These are phyloP conservation scores for Chenopodium album DNA, from an alignment of 148 eudicot genomes.

Conservation along the genomic window DNA sequence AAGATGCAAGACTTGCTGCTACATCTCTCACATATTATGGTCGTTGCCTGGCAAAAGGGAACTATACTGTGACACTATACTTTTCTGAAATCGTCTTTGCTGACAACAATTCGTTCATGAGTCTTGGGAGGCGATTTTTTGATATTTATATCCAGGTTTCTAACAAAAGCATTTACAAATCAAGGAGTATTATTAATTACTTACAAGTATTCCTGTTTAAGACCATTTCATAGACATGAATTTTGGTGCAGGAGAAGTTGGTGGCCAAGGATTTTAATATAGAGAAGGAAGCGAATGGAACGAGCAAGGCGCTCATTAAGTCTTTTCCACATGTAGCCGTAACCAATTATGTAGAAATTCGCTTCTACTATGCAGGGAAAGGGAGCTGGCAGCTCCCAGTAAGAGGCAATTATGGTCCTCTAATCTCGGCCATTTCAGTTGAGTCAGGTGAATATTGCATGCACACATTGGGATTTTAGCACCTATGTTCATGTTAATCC, in stretches of 20 bases:
- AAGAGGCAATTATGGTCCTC: slow-evolving; percentile 54
- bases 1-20: slow-evolving; percentile 52
- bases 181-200: no score
- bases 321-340: slow-evolving; percentile 27
- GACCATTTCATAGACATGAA: not conserved
- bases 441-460: slow-evolving; percentile 34
- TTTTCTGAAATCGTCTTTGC: slow-evolving; percentile 57
- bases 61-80: slow-evolving; percentile 53
- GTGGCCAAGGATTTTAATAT: slow-evolving; percentile 49
- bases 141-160: slow-evolving; percentile 65
- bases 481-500: no score
- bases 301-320: slow-evolving; percentile 24
- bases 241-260: slow-evolving; percentile 38
- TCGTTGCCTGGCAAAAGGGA: slow-evolving; percentile 57
- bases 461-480: not conserved
- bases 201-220: no score
- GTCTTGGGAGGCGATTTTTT: slow-evolving; percentile 63
- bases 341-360: slow-evolving; percentile 43
- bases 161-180: not conserved
- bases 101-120: slow-evolving; percentile 32
- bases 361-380: slow-evolving; percentile 53
- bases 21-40: slow-evolving; percentile 61
- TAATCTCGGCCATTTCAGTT: slow-evolving; percentile 61
- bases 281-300: slow-evolving; percentile 38
- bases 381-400: slow-evolving; percentile 49